Percentiles rank a stretch among this genome's conserved stretches.
phyloP scores from a whole-genome alignment of 2,329 filamentous ascomycete genomes.

The Magnaporthales sp. region DNA sequence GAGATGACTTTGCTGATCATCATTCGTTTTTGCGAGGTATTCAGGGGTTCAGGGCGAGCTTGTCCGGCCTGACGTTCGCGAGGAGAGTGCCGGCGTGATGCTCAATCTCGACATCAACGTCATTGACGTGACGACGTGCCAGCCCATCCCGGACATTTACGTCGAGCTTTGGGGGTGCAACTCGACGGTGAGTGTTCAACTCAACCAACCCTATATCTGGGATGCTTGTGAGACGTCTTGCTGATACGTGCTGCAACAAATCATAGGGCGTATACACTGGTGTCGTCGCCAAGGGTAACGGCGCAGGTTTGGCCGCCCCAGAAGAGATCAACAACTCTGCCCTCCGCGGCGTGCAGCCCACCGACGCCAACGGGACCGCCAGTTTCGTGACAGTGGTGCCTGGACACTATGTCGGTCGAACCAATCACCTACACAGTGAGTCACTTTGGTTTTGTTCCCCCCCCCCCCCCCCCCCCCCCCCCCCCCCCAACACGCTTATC shows the following conservation, averaged over 20 bases:
- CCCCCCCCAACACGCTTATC: background rate
- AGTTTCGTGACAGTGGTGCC: slow-evolving; percentile 33
- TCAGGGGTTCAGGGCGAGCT: slow-evolving; percentile 36
- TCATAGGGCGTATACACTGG: slow-evolving; percentile 30
- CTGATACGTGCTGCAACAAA: background rate
- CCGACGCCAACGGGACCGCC: slow-evolving; percentile 29
- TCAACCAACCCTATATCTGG: too few species aligned
- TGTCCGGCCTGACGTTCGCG: slow-evolving; percentile 36
- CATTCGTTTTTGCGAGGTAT: slow-evolving; percentile 23
- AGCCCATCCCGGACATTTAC: slow-evolving; percentile 36
- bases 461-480: too few species aligned
- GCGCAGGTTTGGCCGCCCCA: slow-evolving; percentile 19
- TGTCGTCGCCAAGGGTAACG: slow-evolving; percentile 26
- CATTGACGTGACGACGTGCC: slow-evolving; percentile 43
- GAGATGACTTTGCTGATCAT: background rate
- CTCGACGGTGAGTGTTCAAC: slow-evolving; percentile 18
- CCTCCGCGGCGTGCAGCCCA: slow-evolving; percentile 33
- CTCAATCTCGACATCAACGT: slow-evolving; percentile 43
- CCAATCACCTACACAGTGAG: slow-evolving; percentile 26
- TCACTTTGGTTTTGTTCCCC: background rate
- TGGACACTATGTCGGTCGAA: slow-evolving; percentile 33
- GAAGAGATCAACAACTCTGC: slow-evolving; percentile 29
- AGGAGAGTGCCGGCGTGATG: slow-evolving; percentile 36
- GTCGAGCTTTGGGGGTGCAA: slow-evolving; percentile 44
- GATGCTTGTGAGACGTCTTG: background rate